Conservation (phyloP, 805 yeast genomes). For the Ogataea wickerhamii region DNA sequence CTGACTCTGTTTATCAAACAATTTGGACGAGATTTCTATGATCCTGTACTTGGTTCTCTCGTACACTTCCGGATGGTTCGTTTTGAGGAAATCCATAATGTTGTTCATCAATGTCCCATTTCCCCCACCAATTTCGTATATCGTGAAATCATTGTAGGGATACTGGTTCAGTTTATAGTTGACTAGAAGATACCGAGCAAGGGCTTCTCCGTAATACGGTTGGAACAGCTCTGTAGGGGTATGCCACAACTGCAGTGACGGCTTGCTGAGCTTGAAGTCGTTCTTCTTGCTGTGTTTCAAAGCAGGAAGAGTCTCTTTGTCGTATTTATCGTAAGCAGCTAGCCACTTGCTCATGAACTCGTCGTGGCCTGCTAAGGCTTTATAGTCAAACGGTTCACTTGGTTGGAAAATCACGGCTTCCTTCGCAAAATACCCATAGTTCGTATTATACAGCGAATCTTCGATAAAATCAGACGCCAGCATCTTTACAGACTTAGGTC, state of each 20-base stretch:
- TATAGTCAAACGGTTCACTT: conserved; percentile 60
- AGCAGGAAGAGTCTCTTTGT: conserved; percentile 27
- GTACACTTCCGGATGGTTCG: conserved; percentile 71
- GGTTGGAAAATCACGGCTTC: conserved; percentile 77
- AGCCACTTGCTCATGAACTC: conserved; percentile 71
- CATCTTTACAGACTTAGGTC: conserved; percentile 69
- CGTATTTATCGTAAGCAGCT: conserved; percentile 53
- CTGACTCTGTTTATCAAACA: conserved; percentile 54
- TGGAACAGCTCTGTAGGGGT: conserved; percentile 85
- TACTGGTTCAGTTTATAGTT: conserved; percentile 65
- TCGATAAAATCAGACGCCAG: conserved; percentile 77
- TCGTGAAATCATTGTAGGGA: conserved; percentile 67
- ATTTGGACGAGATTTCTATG: conserved; percentile 63
- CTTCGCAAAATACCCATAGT: conserved; percentile 77
- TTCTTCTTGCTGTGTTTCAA: conserved; percentile 19
- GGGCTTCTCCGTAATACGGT: conserved; percentile 81
- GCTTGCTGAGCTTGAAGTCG: conserved; percentile 27
- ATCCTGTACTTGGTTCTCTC: conserved; percentile 62
- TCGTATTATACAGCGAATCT: conserved; percentile 76
- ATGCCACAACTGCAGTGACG: conserved; percentile 74
- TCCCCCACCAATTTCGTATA: conserved; percentile 89
- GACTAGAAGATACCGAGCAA: conserved; percentile 74
- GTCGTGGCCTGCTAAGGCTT: conserved; percentile 55
- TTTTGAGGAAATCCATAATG: conserved; percentile 59
- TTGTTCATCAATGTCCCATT: conserved; percentile 83